Conservation (phyloP, 2,329 filamentous ascomycete species). For the Aureobasidium sp. region DNA sequence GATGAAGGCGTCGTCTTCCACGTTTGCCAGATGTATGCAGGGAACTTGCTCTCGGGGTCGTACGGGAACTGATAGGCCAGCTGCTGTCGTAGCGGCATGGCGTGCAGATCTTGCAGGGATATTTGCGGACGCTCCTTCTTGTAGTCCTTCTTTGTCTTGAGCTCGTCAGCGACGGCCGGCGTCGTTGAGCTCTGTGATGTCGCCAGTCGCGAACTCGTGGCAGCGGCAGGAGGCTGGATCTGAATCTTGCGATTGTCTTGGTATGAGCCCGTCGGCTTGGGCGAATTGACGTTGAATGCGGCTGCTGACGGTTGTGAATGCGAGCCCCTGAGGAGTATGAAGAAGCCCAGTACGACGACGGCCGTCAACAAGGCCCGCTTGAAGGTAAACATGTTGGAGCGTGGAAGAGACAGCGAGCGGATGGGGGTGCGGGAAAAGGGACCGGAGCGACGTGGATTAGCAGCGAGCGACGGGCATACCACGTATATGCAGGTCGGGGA, state of each 20-base stretch:
- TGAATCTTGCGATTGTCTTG: conserved; percentile 28
- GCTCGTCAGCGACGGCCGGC: neutral
- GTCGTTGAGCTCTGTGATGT: conserved; percentile 19
- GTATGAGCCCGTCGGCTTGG: conserved; percentile 29
- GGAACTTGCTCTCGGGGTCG: conserved; percentile 79
- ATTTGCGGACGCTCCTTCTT: conserved; percentile 48
- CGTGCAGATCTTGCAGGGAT: conserved; percentile 59
- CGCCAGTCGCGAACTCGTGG: conserved; percentile 17
- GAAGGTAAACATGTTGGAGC: conserved; percentile 61
- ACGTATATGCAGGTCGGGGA: neutral
- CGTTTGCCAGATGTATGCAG: conserved; percentile 98
- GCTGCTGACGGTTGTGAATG: conserved; percentile 31
- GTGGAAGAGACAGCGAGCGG: neutral
- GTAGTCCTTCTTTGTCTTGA: conserved; percentile 17
- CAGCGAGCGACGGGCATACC: conserved; percentile 7
- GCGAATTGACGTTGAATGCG: conserved; percentile 24
- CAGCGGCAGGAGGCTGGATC: conserved; percentile 13
- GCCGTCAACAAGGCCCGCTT: conserved; percentile 66
- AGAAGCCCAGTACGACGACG: conserved; percentile 56
- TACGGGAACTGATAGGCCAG: conserved; percentile 92
- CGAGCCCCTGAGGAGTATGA: conserved; percentile 59
- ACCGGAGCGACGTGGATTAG: neutral
- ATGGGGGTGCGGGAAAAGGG: neutral
- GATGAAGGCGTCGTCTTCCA: conserved; percentile 84
- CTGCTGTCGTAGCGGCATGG: conserved; percentile 66